These are phyloP conservation scores for Puccinia triticina DNA, from an alignment of 1,284 basidiomycete species.

Conservation along the genomic window DNA sequence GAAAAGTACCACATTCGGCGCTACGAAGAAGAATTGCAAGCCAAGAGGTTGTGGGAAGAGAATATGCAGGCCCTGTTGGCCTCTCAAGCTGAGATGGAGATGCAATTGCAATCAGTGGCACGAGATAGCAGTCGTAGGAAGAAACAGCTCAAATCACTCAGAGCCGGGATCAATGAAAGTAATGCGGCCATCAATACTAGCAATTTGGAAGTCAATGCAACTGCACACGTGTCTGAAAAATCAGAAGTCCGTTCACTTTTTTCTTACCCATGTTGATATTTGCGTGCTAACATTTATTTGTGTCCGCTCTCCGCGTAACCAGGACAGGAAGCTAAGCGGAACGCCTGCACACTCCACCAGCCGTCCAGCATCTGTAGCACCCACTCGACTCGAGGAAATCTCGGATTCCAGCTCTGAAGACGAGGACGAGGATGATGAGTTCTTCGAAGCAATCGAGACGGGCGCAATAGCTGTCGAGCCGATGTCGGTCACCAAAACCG, in stretches of 20 bases:
- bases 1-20: conserved; percentile 70
- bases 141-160: conserved; percentile 60
- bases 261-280: background rate
- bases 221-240: background rate
- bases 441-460: conserved; percentile 93
- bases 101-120: conserved; percentile 66
- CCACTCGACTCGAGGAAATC: background rate
- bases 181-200: conserved; percentile 11
- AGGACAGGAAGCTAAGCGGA: background rate
- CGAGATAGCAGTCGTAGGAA: conserved; percentile 62
- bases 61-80: conserved; percentile 81
- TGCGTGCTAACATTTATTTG: background rate
- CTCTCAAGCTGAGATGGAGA: conserved; percentile 83
- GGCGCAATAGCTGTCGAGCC: conserved; percentile 65
- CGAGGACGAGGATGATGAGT: conserved; percentile 84
- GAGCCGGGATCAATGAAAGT: conserved; percentile 47
- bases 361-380: background rate
- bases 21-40: conserved; percentile 76
- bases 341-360: background rate
- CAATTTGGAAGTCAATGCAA: conserved; percentile 15
- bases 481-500: conserved; percentile 44
- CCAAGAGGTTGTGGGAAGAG: conserved; percentile 79
- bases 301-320: background rate
- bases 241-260: background rate
- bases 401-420: conserved; percentile 62